Evolutionary conservation across 441 rosid species (phyloP).

Genomic region (Syzygium malaccense): DNA sequence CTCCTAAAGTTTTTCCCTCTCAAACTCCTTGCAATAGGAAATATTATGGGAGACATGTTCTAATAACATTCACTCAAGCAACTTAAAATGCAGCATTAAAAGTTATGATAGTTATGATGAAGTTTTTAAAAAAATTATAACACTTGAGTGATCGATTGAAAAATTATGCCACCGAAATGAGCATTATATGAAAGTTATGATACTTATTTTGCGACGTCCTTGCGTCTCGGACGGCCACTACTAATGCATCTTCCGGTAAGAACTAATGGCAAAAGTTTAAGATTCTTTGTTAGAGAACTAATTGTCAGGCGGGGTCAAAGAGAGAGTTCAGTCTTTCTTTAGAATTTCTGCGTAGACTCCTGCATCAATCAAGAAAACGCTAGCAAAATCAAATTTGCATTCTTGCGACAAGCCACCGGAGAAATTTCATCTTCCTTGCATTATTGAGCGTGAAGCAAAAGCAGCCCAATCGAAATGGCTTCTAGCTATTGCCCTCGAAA

Average conservation of each 20-base stretch:
- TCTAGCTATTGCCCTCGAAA: background rate
- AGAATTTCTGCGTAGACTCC: background rate
- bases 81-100: background rate
- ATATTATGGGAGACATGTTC: rapidly evolving
- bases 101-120: background rate
- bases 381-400: background rate
- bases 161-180: no score
- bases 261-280: background rate
- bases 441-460: background rate
- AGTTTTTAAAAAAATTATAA: background rate
- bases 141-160: background rate
- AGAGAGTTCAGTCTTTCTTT: background rate
- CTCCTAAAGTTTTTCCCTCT: background rate
- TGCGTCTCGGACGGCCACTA: background rate
- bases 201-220: background rate
- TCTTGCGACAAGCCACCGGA: background rate
- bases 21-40: background rate
- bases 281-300: background rate
- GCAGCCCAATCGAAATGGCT: background rate
- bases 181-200: background rate
- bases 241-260: background rate
- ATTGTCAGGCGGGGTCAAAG: background rate
- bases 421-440: background rate
- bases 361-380: background rate
- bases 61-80: background rate